Evolutionary conservation across 495 filamentous ascomycete genomes (phyloP).

Genomic region (Penicillium soppii): DNA sequence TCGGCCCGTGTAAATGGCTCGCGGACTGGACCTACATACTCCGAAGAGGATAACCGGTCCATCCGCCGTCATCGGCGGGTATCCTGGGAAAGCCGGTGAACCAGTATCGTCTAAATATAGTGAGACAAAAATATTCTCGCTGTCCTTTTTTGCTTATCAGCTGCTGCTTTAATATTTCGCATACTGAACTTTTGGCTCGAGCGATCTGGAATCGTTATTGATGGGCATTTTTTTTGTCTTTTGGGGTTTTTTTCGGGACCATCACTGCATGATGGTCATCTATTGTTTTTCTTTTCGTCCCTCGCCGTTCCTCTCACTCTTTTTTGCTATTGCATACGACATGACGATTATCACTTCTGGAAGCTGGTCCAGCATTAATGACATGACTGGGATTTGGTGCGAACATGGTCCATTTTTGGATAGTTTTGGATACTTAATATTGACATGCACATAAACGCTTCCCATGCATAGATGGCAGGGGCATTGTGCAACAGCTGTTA

Average conservation of each 20-base stretch:
- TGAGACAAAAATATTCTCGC: not conserved
- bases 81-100: slow-evolving; percentile 36
- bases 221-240: not conserved
- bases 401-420: not conserved
- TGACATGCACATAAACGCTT: not conserved
- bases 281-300: not conserved
- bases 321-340: slow-evolving; percentile 16
- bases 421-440: slow-evolving; percentile 8
- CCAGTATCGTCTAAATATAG: not conserved
- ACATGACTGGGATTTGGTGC: not conserved
- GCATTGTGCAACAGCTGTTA: not conserved
- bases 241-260: not conserved
- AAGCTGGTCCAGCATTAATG: slow-evolving; percentile 1
- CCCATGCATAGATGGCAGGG: not conserved
- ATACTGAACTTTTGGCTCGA: not conserved
- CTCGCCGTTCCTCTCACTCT: not conserved
- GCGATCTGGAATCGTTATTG: slow-evolving; percentile 18
- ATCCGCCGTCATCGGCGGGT: slow-evolving; percentile 27
- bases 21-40: slow-evolving; percentile 22
- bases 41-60: slow-evolving; percentile 25
- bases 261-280: not conserved
- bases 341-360: slow-evolving; percentile 13
- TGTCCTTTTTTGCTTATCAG: not conserved
- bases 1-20: slow-evolving; percentile 28
- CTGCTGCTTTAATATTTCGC: not conserved